Conservation (phyloP, 805 yeast genomes). For the Pichia heedii region DNA sequence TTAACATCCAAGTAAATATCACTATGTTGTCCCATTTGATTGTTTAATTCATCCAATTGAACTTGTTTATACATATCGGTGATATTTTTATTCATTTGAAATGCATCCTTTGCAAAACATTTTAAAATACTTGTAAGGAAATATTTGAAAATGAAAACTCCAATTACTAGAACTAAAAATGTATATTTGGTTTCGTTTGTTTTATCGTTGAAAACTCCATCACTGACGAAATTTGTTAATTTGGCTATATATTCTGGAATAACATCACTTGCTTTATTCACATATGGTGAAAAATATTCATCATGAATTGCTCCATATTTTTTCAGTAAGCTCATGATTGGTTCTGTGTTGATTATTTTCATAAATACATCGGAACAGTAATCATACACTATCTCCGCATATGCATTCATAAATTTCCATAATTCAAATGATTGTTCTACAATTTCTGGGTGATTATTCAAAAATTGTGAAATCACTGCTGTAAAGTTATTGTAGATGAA, state of each 20-base stretch:
- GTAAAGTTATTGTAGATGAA: not conserved
- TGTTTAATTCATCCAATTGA: constrained; percentile 3
- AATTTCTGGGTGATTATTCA: not conserved
- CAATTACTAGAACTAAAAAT: constrained; percentile 8
- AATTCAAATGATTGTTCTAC: not conserved
- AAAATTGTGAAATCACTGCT: not conserved
- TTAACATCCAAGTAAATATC: constrained; percentile 15
- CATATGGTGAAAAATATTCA: constrained; percentile 3
- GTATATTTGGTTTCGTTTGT: constrained; percentile 2
- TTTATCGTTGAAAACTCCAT: not conserved
- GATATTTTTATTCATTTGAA: constrained; percentile 18
- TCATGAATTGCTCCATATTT: not conserved
- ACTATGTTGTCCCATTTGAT: not conserved
- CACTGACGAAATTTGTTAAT: not conserved
- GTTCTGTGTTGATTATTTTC: not conserved
- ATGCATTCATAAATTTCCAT: not conserved
- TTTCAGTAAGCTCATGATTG: not conserved
- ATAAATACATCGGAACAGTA: not conserved
- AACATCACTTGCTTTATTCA: not conserved
- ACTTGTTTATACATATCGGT: constrained; percentile 19
- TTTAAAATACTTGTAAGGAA: constrained; percentile 10
- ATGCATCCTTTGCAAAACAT: constrained; percentile 18
- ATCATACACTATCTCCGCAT: not conserved
- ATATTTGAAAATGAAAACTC: constrained; percentile 10
- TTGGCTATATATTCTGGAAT: not conserved